phyloP scores from a whole-genome alignment of 2,329 filamentous ascomycete species.

The Hymenoscyphus fraxineus region DNA sequence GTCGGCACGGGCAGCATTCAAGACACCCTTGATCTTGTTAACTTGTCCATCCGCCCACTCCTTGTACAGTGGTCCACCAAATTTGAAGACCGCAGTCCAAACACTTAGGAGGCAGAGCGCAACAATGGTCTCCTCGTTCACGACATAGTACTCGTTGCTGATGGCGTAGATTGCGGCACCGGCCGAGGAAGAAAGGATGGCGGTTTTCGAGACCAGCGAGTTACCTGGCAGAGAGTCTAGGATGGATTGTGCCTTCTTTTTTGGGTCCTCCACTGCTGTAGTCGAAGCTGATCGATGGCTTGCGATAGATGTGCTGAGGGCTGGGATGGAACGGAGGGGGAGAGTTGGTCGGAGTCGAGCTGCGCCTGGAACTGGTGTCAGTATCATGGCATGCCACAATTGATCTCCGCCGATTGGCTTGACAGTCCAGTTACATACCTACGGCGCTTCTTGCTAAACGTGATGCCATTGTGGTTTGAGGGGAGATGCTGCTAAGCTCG shows the following conservation, averaged over 20 bases:
- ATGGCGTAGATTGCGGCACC: conserved; percentile 91
- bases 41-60: conserved; percentile 88
- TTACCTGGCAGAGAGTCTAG: conserved; percentile 89
- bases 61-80: conserved; percentile 85
- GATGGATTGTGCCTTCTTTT: conserved; percentile 95
- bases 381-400: conserved; percentile 26
- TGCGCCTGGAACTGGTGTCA: conserved; percentile 58
- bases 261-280: conserved; percentile 74
- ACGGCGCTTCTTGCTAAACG: conserved; percentile 93
- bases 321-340: conserved; percentile 70
- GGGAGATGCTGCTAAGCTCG: conserved; percentile 47
- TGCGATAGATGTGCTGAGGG: conserved; percentile 65
- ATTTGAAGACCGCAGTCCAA: conserved; percentile 90
- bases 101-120: conserved; percentile 89
- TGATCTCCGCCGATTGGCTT: conserved; percentile 12
- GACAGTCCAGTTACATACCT: conserved; percentile 59
- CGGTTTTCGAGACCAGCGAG: conserved; percentile 91
- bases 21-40: conserved; percentile 88
- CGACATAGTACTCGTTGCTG: conserved; percentile 98
- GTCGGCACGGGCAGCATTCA: conserved; percentile 90
- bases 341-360: conserved; percentile 82
- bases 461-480: conserved; percentile 85
- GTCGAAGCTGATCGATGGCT: conserved; percentile 67
- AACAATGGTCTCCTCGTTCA: conserved; percentile 98
- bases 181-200: conserved; percentile 89